Base-by-base conservation (phyloP, 139 green algal species). In the Desmodesmus armatus region DNA sequence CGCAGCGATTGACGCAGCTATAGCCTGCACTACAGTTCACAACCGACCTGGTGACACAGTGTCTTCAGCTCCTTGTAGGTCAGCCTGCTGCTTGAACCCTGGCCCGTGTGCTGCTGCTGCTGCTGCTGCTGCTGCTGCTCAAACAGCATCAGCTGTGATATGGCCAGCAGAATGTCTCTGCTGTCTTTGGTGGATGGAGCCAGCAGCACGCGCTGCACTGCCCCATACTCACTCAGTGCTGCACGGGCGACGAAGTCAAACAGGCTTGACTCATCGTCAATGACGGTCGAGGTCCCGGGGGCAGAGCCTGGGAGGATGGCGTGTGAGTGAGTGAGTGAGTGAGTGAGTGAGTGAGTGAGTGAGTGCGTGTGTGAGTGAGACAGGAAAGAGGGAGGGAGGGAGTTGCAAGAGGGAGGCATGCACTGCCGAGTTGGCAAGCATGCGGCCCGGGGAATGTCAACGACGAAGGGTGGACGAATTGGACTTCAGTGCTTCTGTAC, bases 171-270 rank as follows among this genome's bases (percentile, higher is more conserved):
- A 29, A 74, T 43, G 31, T 1, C 25, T n/a, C 79, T 63, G 27
- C 40, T 66, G 44, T 75, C 62, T 3, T 35, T 31, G 23, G 31
- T 25, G 3, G 27, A 40, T 13, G 62, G 63, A 4, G 60, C 29
- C 43, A 74, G 79, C 44, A 74, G 65, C 1, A 67, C 47, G 37
- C 40, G 49, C 65, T 78, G 79, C n/a, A 6, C 15, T 1, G 6
- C 40, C 33, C 76, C 76, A 51, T 83, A 83, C 3, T 2, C 13
- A 53, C 76, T 83, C 33, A 83, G 51, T n/a, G 53, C 53, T 27
- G 39, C 53, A 15, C 76, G 23, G 9, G 72, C 33, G 23, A 41
- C 27, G 19, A 83, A 83, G 53, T 83, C 76, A 72, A 83, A 83
- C 7, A 83, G 76, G 3, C 51, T 31, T 6, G 76, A 17, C 39